These are phyloP conservation scores for Neolentinus lepideus DNA, from an alignment of 1,284 basidiomycete genomes.

Conservation along the genomic window DNA sequence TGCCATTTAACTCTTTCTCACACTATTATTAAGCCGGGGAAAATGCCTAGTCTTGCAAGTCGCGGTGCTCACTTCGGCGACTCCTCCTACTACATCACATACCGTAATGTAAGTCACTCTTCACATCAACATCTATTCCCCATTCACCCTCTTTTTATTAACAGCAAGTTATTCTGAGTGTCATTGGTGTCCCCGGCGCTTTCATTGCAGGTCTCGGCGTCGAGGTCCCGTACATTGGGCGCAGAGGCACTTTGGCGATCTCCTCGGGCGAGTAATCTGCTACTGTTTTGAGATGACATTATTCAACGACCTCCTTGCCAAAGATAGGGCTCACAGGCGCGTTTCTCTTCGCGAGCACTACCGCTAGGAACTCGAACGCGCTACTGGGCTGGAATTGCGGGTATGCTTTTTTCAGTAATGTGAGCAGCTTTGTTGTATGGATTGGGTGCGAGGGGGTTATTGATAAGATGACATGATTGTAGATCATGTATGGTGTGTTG, in stretches of 20 bases:
- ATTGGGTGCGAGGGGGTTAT: no score
- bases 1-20: not conserved
- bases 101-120: slow-evolving; percentile 36
- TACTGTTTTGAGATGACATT: slow-evolving; percentile 29
- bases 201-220: slow-evolving; percentile 58
- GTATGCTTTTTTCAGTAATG: slow-evolving; percentile 57
- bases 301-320: slow-evolving; percentile 28
- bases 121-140: not conserved
- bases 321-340: slow-evolving; percentile 57
- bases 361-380: slow-evolving; percentile 56
- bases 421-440: slow-evolving; percentile 19
- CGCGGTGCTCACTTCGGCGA: slow-evolving; percentile 44
- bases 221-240: slow-evolving; percentile 52
- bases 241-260: slow-evolving; percentile 54
- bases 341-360: slow-evolving; percentile 68
- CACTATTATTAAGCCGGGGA: not conserved
- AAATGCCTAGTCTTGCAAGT: slow-evolving; percentile 27
- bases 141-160: not conserved
- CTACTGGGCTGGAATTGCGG: slow-evolving; percentile 66
- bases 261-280: slow-evolving; percentile 37
- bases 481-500: slow-evolving; percentile 73
- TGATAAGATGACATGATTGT: no score
- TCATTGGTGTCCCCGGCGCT: slow-evolving; percentile 62
- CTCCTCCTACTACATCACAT: slow-evolving; percentile 40
- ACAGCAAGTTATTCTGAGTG: slow-evolving; percentile 52